Evolutionary conservation across 169 alveolate genomes (phyloP), one percentile per base, ranked within the genome.

Genomic region (Plasmodium ovale): DNA sequence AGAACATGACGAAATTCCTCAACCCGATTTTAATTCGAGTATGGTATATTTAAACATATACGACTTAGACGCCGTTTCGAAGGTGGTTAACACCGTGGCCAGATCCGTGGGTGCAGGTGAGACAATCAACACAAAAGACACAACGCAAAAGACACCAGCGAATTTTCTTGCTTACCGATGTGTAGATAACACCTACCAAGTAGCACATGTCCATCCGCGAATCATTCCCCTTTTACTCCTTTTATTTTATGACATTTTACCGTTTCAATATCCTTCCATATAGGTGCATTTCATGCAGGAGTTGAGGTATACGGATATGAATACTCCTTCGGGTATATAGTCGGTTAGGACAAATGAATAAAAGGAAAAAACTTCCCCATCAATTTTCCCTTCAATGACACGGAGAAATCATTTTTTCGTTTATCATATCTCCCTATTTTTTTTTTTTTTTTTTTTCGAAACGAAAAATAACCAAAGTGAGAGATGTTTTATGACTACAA

Each of bases 241-340:
- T 51, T 51, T 51, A n/a, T n/a, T n/a, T n/a, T n/a, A n/a, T n/a
- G n/a, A n/a, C n/a, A n/a, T n/a, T n/a, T n/a, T 47, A 47, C 16
- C 1, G 10, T 47, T 47, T 14, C 56, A 47, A 47, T 2, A 2
- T 42, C 14, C 14, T 47, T 47, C 16, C 9, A 14, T 5, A 47
- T 14, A 82, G 90, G 90, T 27, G 96, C 95, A 25, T 93, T 92
- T 62, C 96, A 93, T 53, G 96, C 96, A 1, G 96, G 96, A 0
- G 95, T 93, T 35, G 96, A 93, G 47, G 90, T 93, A 4, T 93
- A 93, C 29, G 96, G 96, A 1, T 51, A 65, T 35, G 96, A 93
- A 37, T 93, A 93, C 62, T 89, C 92, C 23, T 93, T 73, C 70
- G 96, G 96, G 14, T 93, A 91, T 33, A 84, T 92, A 16, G 56